Evolutionary conservation across 345 rosid genomes (phyloP), one percentile per base, ranked within the genome.

Genomic region (Sonneratia alba): DNA sequence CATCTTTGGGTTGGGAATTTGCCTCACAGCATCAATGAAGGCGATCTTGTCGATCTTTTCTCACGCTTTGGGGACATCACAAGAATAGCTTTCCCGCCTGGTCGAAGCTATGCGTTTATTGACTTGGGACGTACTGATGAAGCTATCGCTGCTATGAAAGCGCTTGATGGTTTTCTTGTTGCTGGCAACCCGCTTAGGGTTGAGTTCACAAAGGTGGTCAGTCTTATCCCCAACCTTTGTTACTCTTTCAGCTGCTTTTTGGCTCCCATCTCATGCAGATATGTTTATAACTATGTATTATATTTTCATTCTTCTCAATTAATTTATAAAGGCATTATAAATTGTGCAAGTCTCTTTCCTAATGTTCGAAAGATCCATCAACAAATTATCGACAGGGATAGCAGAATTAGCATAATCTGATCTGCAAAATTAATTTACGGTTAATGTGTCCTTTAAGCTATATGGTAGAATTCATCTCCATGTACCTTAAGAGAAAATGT

Each of bases 181-280:
- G 83, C 86, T 16, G 96, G 92, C 78, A 91, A 82, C 73, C 92
- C 95, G 53, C 95, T 94, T 79, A 87, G 87, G 81, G 87, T 94
- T 80, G 97, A 94, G 85, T 94, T 88, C 85, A 91, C 97, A 53
- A 94, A 94, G 95, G 89, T 96, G 97, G 97, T 94, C 90, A 94
- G 98, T 94, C 66, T 75, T 82, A 84, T 81, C 73, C 74, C 75
- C 77, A 34, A 71, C 68, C 70, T 76, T 65, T 74, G 71, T 22
- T 64, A 40, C 37, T 70, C 47, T 72, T 68, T 49, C 34, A 40
- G 47, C 15, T 62, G 19, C 19, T 62, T 32, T 27, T 62, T 27
- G 10, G 66, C 38, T 34, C 66, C 37, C 38, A 12, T 27, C 13
- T 34, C 9, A 62, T 32, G 66, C 66, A 27, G 66, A 27, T 62